Evolutionary conservation across 140 eudicot genomes (phyloP), one percentile per base, ranked within the genome.

Genomic region (Bidens hawaiensis): DNA sequence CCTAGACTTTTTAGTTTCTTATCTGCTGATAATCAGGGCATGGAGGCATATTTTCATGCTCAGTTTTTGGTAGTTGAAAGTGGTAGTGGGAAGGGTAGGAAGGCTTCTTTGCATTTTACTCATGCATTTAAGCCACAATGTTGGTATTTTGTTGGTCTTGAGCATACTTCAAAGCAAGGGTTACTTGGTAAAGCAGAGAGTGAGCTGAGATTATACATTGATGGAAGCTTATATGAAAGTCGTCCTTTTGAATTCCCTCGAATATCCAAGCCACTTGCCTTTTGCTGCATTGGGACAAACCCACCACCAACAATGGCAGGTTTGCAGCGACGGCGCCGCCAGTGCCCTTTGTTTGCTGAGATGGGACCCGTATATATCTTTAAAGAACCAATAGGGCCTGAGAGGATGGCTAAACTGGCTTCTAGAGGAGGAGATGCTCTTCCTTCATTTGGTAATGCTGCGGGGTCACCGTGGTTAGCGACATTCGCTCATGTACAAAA

Each of bases 241-340:
- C 99, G 95, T 19, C 95, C 96, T 40, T 93, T 93, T 81, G 99
- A 93, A 31, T 88, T 80, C 65, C 95, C 99, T 23, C 72, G 94
- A 72, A 88, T 93, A 64, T 88, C 99, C 57, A 93, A 88, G 79
- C 88, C 99, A 13, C 96, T 93, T 55, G 82, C 99, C 3, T 93
- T 93, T 77, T 93, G 99, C 75, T 93, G 96, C 73, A 93, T 93
- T 52, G 99, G 99, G 31, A 93, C 99, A 10, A 93, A 93, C 69
- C 99, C 99, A 26, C 99, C 96, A 4, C 99, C 99, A 67, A 93
- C 96, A 60, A 93, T 93, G 94, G 99, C 96, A 33, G 99, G 99
- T 67, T 78, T 88, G 70, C 99, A 93, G 81, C 89, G 99, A 0
- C 95, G 96, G 2, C 96, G 96, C 5, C 95, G 96, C 25, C 99